Percentiles rank a stretch among this genome's conserved stretches.
phyloP scores from a whole-genome alignment of 2,329 filamentous ascomycete species.

The Ophiognomonia clavigignenti-juglandacearum region DNA sequence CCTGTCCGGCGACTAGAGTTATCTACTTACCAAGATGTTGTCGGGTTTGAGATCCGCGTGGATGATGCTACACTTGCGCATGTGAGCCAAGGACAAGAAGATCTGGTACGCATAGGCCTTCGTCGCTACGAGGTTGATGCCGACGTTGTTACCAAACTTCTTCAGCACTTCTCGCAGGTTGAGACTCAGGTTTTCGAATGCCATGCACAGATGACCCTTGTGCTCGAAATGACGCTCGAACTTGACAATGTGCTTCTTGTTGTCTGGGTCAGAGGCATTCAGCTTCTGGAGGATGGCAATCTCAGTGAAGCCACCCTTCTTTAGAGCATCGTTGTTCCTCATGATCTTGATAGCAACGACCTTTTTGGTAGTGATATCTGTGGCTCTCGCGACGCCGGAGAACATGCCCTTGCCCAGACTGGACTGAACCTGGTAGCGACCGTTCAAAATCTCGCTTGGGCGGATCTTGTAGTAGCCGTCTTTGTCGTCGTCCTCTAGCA shows the following conservation, averaged over 20 bases:
- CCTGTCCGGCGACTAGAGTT: not conserved
- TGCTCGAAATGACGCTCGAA: slow-evolving; percentile 87
- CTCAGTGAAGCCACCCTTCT: slow-evolving; percentile 89
- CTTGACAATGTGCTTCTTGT: slow-evolving; percentile 87
- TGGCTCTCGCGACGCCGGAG: slow-evolving; percentile 87
- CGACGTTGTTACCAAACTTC: slow-evolving; percentile 91
- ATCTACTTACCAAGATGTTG: slow-evolving; percentile 73
- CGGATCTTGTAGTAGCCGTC: slow-evolving; percentile 97
- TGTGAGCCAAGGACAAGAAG: slow-evolving; percentile 79
- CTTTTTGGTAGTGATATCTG: slow-evolving; percentile 67
- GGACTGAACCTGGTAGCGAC: slow-evolving; percentile 83
- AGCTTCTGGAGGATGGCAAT: slow-evolving; percentile 89
- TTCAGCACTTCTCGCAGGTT: slow-evolving; percentile 92
- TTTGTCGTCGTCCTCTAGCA: slow-evolving; percentile 88
- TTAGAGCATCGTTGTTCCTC: slow-evolving; percentile 88
- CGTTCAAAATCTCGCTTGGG: slow-evolving; percentile 82
- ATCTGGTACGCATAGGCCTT: slow-evolving; percentile 90
- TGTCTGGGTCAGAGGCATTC: slow-evolving; percentile 77
- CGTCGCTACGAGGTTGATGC: slow-evolving; percentile 84
- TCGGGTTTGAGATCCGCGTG: slow-evolving; percentile 97
- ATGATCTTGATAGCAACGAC: slow-evolving; percentile 97
- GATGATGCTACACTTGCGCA: slow-evolving; percentile 88
- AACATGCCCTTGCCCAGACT: slow-evolving; percentile 93
- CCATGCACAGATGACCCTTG: slow-evolving; percentile 92
- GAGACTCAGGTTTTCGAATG: slow-evolving; percentile 91